phyloP scores from a whole-genome alignment of 805 yeast species.

The Saturnispora galanensis region DNA sequence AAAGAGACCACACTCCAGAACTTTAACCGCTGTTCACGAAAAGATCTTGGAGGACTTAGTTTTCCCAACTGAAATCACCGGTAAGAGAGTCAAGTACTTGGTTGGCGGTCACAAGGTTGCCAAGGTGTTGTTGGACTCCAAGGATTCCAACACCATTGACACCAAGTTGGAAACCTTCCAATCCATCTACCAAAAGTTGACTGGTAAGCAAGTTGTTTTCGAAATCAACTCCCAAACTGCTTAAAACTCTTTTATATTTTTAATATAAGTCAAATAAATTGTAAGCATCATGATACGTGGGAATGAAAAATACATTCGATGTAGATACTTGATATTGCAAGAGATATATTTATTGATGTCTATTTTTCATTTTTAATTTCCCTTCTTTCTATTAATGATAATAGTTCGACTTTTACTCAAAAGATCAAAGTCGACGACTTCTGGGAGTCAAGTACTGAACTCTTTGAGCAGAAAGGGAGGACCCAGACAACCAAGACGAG shows the following conservation, averaged over 20 bases:
- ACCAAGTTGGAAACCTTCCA: slow-evolving; percentile 99
- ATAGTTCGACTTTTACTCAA: no score
- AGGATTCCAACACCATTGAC: slow-evolving; percentile 94
- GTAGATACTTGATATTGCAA: no score
- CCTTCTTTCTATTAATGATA: no score
- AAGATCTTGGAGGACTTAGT: slow-evolving; percentile 97
- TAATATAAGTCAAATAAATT: no score
- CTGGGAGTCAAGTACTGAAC: no score
- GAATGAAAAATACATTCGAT: no score
- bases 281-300: no score
- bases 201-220: slow-evolving; percentile 98
- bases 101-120: slow-evolving; percentile 98
- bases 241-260: slow-evolving; percentile 22
- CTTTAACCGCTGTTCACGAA: slow-evolving; percentile 97
- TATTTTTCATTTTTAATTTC: no score
- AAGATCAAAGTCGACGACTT: no score
- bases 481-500: no score
- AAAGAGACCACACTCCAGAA: slow-evolving; percentile 99
- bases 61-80: slow-evolving; percentile 98
- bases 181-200: slow-evolving; percentile 94
- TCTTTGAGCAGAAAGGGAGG: no score
- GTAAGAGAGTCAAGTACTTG: slow-evolving; percentile 98
- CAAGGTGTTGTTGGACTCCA: slow-evolving; percentile 95
- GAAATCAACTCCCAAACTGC: slow-evolving; percentile 66
- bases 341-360: no score